Base-by-base conservation (phyloP, 2,329 filamentous ascomycete genomes). In the Herpomyces periplanetae region DNA sequence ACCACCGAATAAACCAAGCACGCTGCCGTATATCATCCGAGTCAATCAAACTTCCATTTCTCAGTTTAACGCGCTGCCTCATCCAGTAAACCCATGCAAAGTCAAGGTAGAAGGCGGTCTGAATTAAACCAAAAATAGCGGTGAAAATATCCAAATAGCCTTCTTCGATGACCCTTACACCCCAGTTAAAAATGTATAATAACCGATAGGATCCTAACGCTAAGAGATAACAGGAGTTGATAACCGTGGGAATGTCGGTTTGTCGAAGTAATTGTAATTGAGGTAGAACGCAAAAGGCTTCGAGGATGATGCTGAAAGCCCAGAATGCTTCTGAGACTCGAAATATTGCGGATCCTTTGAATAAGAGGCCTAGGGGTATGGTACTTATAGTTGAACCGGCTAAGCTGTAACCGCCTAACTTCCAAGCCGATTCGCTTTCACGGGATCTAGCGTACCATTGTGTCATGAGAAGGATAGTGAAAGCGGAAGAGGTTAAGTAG, bases 71-170 rank as follows among this genome's bases (percentile, higher is more conserved):
- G 22, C 73, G 56, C 43, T 88, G 75, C 26, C 75, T 54, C 5
- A 63, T 65, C 43, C 66, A 88, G 45, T 91, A 91, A 1, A 91
- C 71, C 71, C 73, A 88, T 13, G 69, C 71, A 34, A 91, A 91
- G 39, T 91, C 75, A 28, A 73, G 36, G 38, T 88, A 88, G 16
- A 88, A 53, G 1, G 63, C 58, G 0, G 71, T 88, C 42, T 91
- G 75, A 11, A 91, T 45, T 23, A 84, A 43, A 21, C 75, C 75
- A 31, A 85, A 88, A 24, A 84, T 52, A 33, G 80, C 54, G 4
- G 65, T 60, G 5, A 75, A 53, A 3, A 55, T 47, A 29, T 73
- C 61, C 24, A 58, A 56, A 25, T 46, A 42, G 16, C 42, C 36
- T 28, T 54, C 50, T 12, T 45, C 42, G 5, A 46, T 43, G 30